Conservation (phyloP, 164 flowering plant genomes). For the Akebia trifoliata region DNA sequence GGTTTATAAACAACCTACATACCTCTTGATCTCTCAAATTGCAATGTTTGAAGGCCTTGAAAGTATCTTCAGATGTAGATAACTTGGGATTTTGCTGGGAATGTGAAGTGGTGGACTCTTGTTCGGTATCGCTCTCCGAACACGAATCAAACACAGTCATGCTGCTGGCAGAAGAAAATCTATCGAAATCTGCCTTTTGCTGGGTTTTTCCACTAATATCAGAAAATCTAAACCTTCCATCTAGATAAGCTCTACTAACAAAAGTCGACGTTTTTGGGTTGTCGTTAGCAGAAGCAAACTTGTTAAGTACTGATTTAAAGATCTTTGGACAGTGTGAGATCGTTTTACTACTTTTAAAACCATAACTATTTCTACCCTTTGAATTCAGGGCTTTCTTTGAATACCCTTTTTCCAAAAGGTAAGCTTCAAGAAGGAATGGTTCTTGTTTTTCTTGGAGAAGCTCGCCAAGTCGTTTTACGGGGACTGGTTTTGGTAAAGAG, state of each 20-base stretch:
- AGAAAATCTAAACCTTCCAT: conserved; percentile 4
- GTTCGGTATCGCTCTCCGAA: conserved; percentile 27
- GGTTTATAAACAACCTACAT: not conserved
- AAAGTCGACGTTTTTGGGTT: conserved; percentile 8
- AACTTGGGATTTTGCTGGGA: not conserved
- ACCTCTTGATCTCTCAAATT: conserved; percentile 26
- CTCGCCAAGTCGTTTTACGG: conserved; percentile 33
- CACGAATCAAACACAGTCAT: conserved; percentile 25
- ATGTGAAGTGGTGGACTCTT: conserved; percentile 11
- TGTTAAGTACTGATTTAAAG: conserved; percentile 26
- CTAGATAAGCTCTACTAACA: conserved; percentile 2
- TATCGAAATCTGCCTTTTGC: conserved; percentile 21
- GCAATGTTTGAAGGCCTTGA: conserved; percentile 7
- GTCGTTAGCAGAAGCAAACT: conserved; percentile 19
- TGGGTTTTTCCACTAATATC: not conserved
- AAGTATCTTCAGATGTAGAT: conserved; percentile 4
- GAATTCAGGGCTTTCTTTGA: conserved; percentile 13
- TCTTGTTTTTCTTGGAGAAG: conserved; percentile 68
- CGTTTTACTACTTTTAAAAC: conserved; percentile 18
- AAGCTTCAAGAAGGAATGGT: conserved; percentile 50
- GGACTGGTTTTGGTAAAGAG: conserved; percentile 12
- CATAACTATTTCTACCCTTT: conserved; percentile 6
- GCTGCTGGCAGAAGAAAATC: conserved; percentile 36
- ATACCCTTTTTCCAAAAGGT: conserved; percentile 51
- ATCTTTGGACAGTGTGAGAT: conserved; percentile 24